Percentiles rank a stretch among this genome's conserved stretches.
phyloP scores from a whole-genome alignment of 2,329 filamentous ascomycete species.

The Cytospora piceicola region DNA sequence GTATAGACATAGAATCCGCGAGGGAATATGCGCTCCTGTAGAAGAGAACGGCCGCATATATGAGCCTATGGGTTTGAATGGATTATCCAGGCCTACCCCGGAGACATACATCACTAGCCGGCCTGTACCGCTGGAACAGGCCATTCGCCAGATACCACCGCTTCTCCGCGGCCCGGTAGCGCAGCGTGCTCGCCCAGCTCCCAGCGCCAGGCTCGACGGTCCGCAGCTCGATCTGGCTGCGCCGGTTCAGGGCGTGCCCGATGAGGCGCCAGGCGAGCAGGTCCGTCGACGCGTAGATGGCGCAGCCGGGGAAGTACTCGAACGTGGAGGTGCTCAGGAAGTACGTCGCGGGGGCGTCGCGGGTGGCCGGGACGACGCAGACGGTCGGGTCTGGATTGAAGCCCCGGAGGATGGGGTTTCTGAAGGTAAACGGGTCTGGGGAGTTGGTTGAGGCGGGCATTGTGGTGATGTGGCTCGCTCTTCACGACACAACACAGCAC shows the following conservation, averaged over 20 bases:
- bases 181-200: conserved; percentile 52
- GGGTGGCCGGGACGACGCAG: conserved; percentile 42
- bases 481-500: neutral
- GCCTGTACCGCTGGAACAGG: conserved; percentile 49
- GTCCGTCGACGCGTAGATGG: conserved; percentile 61
- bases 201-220: conserved; percentile 56
- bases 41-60: neutral
- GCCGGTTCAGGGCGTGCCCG: conserved; percentile 54
- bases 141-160: conserved; percentile 53
- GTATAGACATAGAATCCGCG: conserved; percentile 59
- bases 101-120: conserved; percentile 39
- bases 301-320: conserved; percentile 64
- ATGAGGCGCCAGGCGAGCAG: conserved; percentile 58
- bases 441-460: conserved; percentile 11
- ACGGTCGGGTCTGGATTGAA: conserved; percentile 66
- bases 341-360: conserved; percentile 43
- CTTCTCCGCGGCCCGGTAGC: conserved; percentile 45
- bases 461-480: neutral
- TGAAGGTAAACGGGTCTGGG: conserved; percentile 34
- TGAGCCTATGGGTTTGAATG: neutral
- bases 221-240: conserved; percentile 55
- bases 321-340: conserved; percentile 66
- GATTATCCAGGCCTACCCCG: neutral
- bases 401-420: conserved; percentile 60
- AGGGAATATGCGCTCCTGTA: conserved; percentile 51